Evolutionary conservation across 2,329 filamentous ascomycete genomes (phyloP).

Genomic region (Paecilomyces sp.): DNA sequence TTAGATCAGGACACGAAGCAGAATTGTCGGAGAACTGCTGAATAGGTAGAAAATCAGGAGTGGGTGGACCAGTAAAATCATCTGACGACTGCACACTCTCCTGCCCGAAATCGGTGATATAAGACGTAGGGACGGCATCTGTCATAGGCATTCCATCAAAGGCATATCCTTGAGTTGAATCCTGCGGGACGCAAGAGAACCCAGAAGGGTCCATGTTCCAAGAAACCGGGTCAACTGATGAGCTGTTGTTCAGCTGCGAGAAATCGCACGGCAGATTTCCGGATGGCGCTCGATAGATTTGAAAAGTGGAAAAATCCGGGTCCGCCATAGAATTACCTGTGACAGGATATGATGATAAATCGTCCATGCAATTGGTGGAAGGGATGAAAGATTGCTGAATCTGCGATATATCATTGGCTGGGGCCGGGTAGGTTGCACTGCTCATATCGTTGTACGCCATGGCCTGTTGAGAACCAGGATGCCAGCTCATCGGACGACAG

Average conservation of each 20-base stretch:
- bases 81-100: constrained; percentile 29
- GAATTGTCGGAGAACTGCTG: constrained; percentile 23
- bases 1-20: constrained; percentile 24
- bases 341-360: constrained; percentile 7
- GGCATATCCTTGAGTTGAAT: constrained; percentile 22
- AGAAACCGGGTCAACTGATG: constrained; percentile 18
- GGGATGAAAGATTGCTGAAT: background rate
- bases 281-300: constrained; percentile 9
- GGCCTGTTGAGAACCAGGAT: constrained; percentile 53
- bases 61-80: constrained; percentile 26
- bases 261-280: constrained; percentile 11
- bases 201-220: constrained; percentile 17
- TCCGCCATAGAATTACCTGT: constrained; percentile 12
- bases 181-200: constrained; percentile 13
- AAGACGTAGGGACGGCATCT: constrained; percentile 23
- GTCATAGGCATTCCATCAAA: constrained; percentile 27
- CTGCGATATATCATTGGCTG: background rate
- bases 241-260: constrained; percentile 14
- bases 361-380: constrained; percentile 4
- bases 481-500: constrained; percentile 66
- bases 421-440: constrained; percentile 14
- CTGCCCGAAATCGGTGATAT: constrained; percentile 22
- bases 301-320: constrained; percentile 12
- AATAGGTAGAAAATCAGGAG: constrained; percentile 32
- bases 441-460: constrained; percentile 18